A percentile compares a stretch with the other conserved stretches of the same genome.
Conservation (phyloP, 2,329 filamentous ascomycete genomes). For the Chaetothyriales sp. region DNA sequence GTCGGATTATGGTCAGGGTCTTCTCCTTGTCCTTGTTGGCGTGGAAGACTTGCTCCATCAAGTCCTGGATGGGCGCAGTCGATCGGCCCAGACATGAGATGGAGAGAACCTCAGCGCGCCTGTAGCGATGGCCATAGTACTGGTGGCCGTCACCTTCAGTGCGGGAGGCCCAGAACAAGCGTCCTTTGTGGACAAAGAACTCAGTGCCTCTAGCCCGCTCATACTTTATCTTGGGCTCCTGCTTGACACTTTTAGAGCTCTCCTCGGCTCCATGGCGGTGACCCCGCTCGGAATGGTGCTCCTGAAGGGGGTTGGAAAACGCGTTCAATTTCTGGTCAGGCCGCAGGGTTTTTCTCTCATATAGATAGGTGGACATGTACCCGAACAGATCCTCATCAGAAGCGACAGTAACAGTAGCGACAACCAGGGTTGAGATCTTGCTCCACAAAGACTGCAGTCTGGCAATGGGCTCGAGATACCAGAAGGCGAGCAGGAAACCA, state of each 20-base stretch:
- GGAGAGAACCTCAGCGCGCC: slow-evolving; percentile 11
- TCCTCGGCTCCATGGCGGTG: slow-evolving; percentile 15
- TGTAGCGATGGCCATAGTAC: slow-evolving; percentile 15
- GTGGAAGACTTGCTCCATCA: slow-evolving; percentile 13
- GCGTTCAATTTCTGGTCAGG: slow-evolving; percentile 15
- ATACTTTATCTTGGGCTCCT: slow-evolving; percentile 17
- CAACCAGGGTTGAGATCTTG: slow-evolving; percentile 12
- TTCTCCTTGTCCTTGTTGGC: slow-evolving; percentile 16
- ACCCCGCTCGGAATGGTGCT: slow-evolving; percentile 3
- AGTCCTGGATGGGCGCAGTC: slow-evolving; percentile 13
- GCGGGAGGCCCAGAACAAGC: slow-evolving; percentile 11
- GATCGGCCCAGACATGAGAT: slow-evolving; percentile 15
- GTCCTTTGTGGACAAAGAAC: slow-evolving; percentile 13
- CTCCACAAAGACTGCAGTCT: slow-evolving; percentile 13
- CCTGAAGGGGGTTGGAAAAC: slow-evolving; percentile 11
- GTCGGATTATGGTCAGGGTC: slow-evolving; percentile 14
- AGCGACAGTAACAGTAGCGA: slow-evolving; percentile 12
- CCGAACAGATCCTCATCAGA: slow-evolving; percentile 18
- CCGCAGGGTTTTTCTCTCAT: slow-evolving; percentile 11
- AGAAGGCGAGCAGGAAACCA: slow-evolving; percentile 15
- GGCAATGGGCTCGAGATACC: slow-evolving; percentile 15
- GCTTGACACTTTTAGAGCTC: slow-evolving; percentile 5
- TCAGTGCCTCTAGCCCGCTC: slow-evolving; percentile 16
- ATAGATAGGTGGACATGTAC: slow-evolving; percentile 13
- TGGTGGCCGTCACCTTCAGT: slow-evolving; percentile 14